Evolutionary conservation across 805 yeast genomes (phyloP).

Genomic region (Starmerella apicola): DNA sequence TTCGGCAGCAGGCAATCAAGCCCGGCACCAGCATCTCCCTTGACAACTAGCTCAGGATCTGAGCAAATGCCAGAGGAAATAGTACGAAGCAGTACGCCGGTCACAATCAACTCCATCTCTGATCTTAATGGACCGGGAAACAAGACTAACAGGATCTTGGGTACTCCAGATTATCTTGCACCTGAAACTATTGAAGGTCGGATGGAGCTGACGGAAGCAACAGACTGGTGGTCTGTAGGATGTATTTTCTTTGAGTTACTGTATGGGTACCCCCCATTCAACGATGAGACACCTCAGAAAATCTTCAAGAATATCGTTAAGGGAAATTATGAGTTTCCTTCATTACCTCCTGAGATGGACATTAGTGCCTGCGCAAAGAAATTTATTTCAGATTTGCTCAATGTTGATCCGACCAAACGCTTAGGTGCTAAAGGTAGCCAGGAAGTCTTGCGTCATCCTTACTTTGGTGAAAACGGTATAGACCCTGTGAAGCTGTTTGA

Average conservation of each 20-base stretch:
- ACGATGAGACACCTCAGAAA: constrained; percentile 60
- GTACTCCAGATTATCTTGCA: constrained; percentile 95
- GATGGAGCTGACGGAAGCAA: constrained; percentile 58
- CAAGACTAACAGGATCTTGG: constrained; percentile 33
- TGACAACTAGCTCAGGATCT: not conserved
- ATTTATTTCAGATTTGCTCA: constrained; percentile 50
- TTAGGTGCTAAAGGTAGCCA: constrained; percentile 63
- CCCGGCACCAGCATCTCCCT: not conserved
- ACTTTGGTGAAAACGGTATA: constrained; percentile 43
- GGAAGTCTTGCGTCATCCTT: constrained; percentile 70
- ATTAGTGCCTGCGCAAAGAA: constrained; percentile 60
- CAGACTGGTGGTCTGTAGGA: constrained; percentile 99
- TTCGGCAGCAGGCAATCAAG: constrained; percentile 1
- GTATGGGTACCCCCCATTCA: constrained; percentile 92
- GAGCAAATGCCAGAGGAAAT: not conserved
- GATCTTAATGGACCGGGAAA: not conserved
- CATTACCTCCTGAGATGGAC: constrained; percentile 32
- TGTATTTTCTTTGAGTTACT: constrained; percentile 86
- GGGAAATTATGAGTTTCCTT: constrained; percentile 78
- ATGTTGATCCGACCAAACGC: constrained; percentile 51
- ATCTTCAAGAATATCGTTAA: constrained; percentile 72
- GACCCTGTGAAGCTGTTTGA: constrained; percentile 67
- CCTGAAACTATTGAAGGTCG: constrained; percentile 88
- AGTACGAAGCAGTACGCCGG: not conserved
- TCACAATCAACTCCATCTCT: not conserved